These are phyloP conservation scores for Coemansia aciculifera DNA, from an alignment of 192 early-diverging fungal genomes.

Conservation along the genomic window DNA sequence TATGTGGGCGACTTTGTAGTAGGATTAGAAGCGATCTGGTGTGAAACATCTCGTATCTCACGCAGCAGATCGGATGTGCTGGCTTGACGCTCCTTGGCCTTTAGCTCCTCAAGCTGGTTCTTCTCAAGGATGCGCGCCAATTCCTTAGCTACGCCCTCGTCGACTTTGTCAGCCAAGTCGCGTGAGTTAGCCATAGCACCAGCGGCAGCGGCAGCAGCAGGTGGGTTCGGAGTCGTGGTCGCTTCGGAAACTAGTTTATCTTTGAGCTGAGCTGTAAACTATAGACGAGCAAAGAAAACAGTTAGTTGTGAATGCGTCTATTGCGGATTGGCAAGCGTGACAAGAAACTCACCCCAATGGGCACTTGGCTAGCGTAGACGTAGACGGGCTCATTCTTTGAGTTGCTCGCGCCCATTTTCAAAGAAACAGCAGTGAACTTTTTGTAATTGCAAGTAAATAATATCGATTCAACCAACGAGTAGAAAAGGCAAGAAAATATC, in stretches of 20 bases:
- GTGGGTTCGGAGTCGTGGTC: background rate
- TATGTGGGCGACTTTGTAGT: constrained; percentile 20
- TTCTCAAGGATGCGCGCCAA: constrained; percentile 50
- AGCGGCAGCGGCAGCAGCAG: background rate
- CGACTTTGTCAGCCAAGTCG: constrained; percentile 32
- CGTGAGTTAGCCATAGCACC: constrained; percentile 6
- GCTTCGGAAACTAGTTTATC: constrained; percentile 33
- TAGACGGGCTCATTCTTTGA: constrained; percentile 50
- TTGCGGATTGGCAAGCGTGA: background rate
- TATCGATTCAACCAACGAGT: background rate
- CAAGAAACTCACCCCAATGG: constrained; percentile 45
- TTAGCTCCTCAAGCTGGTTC: constrained; percentile 42
- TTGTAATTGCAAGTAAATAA: background rate
- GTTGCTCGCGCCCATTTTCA: constrained; percentile 49
- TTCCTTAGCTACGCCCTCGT: constrained; percentile 45
- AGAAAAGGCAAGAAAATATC: background rate
- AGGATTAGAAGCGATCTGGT: constrained; percentile 26
- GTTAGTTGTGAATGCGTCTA: background rate
- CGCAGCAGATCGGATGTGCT: constrained; percentile 45
- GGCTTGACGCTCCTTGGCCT: constrained; percentile 41
- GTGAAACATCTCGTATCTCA: constrained; percentile 49
- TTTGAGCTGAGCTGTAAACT: constrained; percentile 45
- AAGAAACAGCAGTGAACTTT: background rate
- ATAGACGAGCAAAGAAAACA: constrained; percentile 4
- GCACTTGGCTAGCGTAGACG: constrained; percentile 40